Base-by-base conservation (phyloP, 2,329 filamentous ascomycete genomes). In the Fusarium irregulare region DNA sequence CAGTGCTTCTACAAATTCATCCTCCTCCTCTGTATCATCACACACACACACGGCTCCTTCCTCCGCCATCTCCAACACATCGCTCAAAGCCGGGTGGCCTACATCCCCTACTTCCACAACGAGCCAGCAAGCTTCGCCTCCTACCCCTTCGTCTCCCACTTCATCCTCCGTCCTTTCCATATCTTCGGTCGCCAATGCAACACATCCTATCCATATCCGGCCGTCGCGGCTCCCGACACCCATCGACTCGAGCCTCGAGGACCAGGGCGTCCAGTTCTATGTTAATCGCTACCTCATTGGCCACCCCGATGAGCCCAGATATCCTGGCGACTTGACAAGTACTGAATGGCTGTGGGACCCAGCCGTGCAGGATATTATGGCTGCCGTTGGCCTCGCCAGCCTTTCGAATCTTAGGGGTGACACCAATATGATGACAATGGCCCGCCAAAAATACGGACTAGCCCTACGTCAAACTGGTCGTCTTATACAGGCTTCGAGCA, bases 381-480 rank as follows among this genome's bases (percentile, higher is more conserved):
- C 84, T 11, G 87, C 88, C 16, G 83, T 89, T 20, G 88, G 88
- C 3, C 80, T 89, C 49, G 87, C 88, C 0, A 86, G 86, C 63
- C 74, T 90, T 62, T 85, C 86, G 6, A 89, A 89, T 59, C 76
- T 88, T 20, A 81, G 79, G 28, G 82, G 82, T 21, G 82, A 87
- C 47, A 76, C 77, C 20, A 78, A 81, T 30, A 76, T 89, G 74
- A 81, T 81, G 69, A 75, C 82, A 4, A 71, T 80, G 40, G 85
- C 88, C 16, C 83, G 82, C 49, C 80, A 84, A 59, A 85, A 85
- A 70, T 90, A 90, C 74, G 83, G 84, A 10, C 75, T 80, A 28
- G 87, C 87, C 3, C 76, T 91, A 40, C 83, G 82, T 42, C 79
- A 83, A 56, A 85, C 83, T 4, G 80, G 82, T 8, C 76, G 80